phyloP scores from a whole-genome alignment of 768 basidiomycete species.

The Leccinum obscurum region DNA sequence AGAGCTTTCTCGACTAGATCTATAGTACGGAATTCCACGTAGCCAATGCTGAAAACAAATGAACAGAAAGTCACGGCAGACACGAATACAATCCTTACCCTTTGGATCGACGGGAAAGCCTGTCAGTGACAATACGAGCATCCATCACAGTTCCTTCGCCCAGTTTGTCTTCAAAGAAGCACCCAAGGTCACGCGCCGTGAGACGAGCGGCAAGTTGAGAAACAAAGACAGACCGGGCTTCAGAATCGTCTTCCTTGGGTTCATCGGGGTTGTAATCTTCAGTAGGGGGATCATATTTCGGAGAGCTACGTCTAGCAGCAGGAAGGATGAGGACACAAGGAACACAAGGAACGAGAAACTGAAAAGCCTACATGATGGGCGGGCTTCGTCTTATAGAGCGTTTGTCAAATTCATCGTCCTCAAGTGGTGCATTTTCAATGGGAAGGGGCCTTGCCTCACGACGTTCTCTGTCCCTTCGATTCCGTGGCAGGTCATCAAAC shows the following conservation, averaged over 20 bases:
- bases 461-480: constrained; percentile 43
- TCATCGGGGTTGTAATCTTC: constrained; percentile 84
- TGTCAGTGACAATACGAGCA: constrained; percentile 93
- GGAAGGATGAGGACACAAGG: constrained; percentile 4
- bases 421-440: constrained; percentile 41
- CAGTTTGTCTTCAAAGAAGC: constrained; percentile 97
- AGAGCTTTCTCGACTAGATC: constrained; percentile 92
- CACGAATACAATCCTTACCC: constrained; percentile 56
- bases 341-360: constrained; percentile 9
- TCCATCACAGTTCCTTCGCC: constrained; percentile 95
- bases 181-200: constrained; percentile 95
- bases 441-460: constrained; percentile 42
- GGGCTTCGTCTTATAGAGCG: constrained; percentile 37
- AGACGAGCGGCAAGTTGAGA: constrained; percentile 97
- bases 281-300: constrained; percentile 65
- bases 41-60: constrained; percentile 75
- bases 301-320: constrained; percentile 60
- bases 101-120: constrained; percentile 94
- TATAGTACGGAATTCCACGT: constrained; percentile 92
- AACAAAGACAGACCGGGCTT: constrained; percentile 97
- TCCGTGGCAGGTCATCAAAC: constrained; percentile 54
- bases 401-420: constrained; percentile 34
- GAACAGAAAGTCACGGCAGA: background rate
- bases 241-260: constrained; percentile 92
- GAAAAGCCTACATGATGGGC: constrained; percentile 45